These are phyloP conservation scores for Helicocarpus griseus DNA, from an alignment of 2,329 filamentous ascomycete species.

Conservation along the genomic window DNA sequence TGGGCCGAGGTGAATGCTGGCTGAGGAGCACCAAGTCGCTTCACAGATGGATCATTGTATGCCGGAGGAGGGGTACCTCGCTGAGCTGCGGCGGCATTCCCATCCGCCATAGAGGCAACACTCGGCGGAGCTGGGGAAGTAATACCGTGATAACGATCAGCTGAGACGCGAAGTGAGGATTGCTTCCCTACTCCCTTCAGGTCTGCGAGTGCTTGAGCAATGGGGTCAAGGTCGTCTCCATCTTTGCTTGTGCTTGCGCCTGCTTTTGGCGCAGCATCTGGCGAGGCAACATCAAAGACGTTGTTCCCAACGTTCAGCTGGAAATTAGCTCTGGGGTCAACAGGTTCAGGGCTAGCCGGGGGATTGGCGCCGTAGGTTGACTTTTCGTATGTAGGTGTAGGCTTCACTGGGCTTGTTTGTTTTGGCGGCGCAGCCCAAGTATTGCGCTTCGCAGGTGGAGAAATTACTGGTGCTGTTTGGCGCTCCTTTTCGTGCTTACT, in stretches of 20 bases:
- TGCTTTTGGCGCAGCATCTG: slow-evolving; percentile 46
- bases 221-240: slow-evolving; percentile 67
- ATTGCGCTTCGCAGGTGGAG: slow-evolving; percentile 38
- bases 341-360: slow-evolving; percentile 61
- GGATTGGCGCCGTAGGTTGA: slow-evolving; percentile 15
- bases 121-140: slow-evolving; percentile 60
- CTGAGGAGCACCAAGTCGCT: slow-evolving; percentile 75
- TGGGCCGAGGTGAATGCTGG: slow-evolving; percentile 86
- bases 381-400: slow-evolving; percentile 28
- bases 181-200: slow-evolving; percentile 82
- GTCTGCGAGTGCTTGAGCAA: slow-evolving; percentile 84
- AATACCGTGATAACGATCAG: slow-evolving; percentile 90
- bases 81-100: slow-evolving; percentile 40
- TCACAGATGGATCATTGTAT: slow-evolving; percentile 65
- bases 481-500: slow-evolving; percentile 66
- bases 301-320: slow-evolving; percentile 93
- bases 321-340: slow-evolving; percentile 84
- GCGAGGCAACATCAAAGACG: slow-evolving; percentile 82
- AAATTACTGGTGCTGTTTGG: slow-evolving; percentile 24
- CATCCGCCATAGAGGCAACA: slow-evolving; percentile 23
- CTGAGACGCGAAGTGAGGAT: slow-evolving; percentile 74
- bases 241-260: slow-evolving; percentile 29
- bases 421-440: slow-evolving; percentile 41
- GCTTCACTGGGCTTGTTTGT: slow-evolving; percentile 36
- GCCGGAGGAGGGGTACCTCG: slow-evolving; percentile 76